Percentiles rank a stretch among this genome's conserved stretches.
Conservation (phyloP, 2,329 filamentous ascomycete genomes). For the Phymatotrichopsis omnivora region DNA sequence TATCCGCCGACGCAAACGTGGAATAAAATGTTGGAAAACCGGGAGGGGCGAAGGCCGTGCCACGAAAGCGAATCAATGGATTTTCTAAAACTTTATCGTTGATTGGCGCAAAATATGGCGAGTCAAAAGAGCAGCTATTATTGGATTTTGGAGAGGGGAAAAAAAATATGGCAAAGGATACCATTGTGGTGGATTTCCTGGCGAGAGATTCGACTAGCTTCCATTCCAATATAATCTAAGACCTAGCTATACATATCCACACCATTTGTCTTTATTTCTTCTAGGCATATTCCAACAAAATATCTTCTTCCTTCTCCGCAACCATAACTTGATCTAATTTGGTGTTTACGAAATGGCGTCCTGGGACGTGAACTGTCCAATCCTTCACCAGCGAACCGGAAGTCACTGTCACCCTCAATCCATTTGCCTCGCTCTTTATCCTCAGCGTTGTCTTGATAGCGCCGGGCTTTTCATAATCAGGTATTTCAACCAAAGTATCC, state of each 20-base stretch:
- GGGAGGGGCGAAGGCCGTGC: no score
- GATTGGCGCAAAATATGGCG: no score
- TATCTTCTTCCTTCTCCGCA: neutral
- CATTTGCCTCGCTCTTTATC: neutral
- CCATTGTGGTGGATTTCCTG: neutral
- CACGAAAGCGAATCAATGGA: no score
- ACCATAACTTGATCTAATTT: neutral
- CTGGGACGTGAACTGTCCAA: conserved; percentile 5
- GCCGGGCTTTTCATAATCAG: conserved; percentile 11
- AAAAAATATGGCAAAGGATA: neutral
- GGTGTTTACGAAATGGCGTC: neutral
- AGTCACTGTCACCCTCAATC: neutral
- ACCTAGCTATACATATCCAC: no score
- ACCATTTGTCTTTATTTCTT: no score
- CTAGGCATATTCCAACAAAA: no score
- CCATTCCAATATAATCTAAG: neutral
- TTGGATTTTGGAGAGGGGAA: no score
- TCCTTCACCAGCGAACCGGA: conserved; percentile 1
- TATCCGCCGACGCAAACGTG: no score
- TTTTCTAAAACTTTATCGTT: no score
- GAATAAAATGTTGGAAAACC: no score
- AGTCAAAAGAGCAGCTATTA: no score
- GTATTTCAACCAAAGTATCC: conserved; percentile 11
- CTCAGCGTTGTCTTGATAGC: conserved; percentile 10
- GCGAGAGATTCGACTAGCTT: neutral